Evolutionary conservation across 306 rosid genomes (phyloP).

Genomic region (Prunus kanzakura): DNA sequence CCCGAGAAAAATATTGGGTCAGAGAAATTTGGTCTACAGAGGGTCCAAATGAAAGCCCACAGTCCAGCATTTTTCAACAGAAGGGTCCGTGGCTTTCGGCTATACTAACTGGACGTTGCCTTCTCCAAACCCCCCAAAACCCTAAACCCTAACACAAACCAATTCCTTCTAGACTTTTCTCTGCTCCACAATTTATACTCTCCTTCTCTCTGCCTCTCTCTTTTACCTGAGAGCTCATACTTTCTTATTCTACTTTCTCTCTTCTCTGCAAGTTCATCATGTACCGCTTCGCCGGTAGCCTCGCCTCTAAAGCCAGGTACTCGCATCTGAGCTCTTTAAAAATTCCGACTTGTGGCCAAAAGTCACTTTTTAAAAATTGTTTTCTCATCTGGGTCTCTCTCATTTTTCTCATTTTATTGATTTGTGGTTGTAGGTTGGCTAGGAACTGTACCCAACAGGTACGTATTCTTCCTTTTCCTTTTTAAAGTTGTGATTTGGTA

Average conservation of each 20-base stretch:
- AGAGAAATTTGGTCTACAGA: background rate
- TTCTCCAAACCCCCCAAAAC: slow-evolving; percentile 17
- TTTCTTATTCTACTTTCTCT: background rate
- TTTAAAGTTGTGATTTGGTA: background rate
- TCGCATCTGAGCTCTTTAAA: background rate
- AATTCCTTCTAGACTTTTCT: slow-evolving; percentile 1
- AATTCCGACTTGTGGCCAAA: background rate
- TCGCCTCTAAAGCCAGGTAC: slow-evolving; percentile 51
- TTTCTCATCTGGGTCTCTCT: slow-evolving; percentile 14
- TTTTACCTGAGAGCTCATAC: background rate
- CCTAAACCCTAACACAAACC: slow-evolving; percentile 31
- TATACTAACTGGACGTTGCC: background rate
- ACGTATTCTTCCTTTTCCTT: background rate
- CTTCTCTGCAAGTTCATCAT: slow-evolving; percentile 13
- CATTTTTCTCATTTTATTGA: background rate
- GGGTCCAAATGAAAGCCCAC: background rate
- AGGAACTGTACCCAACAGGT: slow-evolving; percentile 29
- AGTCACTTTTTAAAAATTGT: background rate
- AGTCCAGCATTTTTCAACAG: background rate
- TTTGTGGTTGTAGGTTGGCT: slow-evolving; percentile 21
- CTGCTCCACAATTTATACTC: slow-evolving; percentile 4
- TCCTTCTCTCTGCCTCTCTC: background rate
- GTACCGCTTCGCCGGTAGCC: slow-evolving; percentile 45
- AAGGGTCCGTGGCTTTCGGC: slow-evolving; percentile 7
- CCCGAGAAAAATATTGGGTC: background rate